Percentiles rank a stretch among this genome's conserved stretches.
phyloP scores from a whole-genome alignment of 176 grass and related monocot genomes.

The Phoenix dactylifera region DNA sequence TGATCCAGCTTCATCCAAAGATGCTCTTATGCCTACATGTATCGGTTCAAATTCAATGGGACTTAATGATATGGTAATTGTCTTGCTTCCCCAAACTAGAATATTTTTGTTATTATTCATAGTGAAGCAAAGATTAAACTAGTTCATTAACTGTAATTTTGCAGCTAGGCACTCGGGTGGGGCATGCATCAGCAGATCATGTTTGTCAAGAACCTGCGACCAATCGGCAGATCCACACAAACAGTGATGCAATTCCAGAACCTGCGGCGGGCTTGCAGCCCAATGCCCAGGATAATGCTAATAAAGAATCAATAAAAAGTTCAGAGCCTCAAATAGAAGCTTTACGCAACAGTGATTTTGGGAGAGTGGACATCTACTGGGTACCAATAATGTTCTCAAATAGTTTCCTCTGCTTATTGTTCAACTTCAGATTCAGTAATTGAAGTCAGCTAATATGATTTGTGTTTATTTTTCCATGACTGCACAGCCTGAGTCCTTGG shows the following conservation, averaged over 20 bases:
- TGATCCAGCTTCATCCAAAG: conserved; percentile 20
- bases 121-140: not conserved
- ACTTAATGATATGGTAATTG: conserved; percentile 27
- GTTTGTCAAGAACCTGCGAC: not conserved
- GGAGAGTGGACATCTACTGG: conserved; percentile 24
- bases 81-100: not conserved
- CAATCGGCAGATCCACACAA: not conserved
- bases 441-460: conserved; percentile 25
- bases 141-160: conserved; percentile 13
- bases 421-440: conserved; percentile 5
- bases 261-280: not conserved
- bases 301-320: not conserved
- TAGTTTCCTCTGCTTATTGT: conserved; percentile 5
- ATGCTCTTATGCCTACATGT: conserved; percentile 5
- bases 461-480: conserved; percentile 5
- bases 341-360: conserved; percentile 1
- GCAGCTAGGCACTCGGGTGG: conserved; percentile 19
- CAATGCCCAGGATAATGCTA: not conserved
- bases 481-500: conserved; percentile 26
- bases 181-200: not conserved
- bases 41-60: conserved; percentile 28
- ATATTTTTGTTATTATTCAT: too few species aligned
- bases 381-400: conserved; percentile 21
- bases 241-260: not conserved
- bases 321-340: conserved; percentile 1